Percentiles rank a stretch among this genome's conserved stretches.
Conservation (phyloP, 2,329 filamentous ascomycete genomes). For the Coniochaeta ligniaria region DNA sequence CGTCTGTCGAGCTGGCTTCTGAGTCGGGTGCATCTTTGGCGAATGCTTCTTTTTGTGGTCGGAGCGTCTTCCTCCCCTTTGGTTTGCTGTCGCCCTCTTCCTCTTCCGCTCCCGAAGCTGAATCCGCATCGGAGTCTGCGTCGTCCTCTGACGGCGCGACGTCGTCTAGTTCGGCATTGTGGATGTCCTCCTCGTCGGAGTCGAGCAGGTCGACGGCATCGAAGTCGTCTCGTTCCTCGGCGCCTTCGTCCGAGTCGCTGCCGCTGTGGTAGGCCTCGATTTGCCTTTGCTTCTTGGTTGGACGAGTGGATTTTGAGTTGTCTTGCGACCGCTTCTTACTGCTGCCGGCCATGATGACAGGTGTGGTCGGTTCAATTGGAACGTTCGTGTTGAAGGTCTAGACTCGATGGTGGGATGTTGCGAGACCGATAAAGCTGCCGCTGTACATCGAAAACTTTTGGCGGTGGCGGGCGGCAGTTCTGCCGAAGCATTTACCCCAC, state of each 20-base stretch:
- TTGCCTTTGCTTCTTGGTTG: conserved; percentile 41
- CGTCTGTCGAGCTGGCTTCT: conserved; percentile 27
- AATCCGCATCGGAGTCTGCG: conserved; percentile 21
- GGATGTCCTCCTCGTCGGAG: conserved; percentile 49
- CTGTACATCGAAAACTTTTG: conserved; percentile 1
- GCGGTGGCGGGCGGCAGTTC: not conserved
- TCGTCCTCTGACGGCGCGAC: conserved; percentile 22
- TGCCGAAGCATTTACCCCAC: not conserved
- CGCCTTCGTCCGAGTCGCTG: conserved; percentile 27
- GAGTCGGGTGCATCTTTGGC: conserved; percentile 22
- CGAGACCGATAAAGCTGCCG: not conserved
- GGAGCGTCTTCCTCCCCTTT: conserved; percentile 19
- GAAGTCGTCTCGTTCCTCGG: conserved; percentile 35
- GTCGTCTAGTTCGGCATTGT: conserved; percentile 45
- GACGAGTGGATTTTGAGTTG: conserved; percentile 24
- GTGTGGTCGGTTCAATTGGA: not conserved
- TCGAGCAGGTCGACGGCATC: conserved; percentile 46
- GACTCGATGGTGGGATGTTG: not conserved
- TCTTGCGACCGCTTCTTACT: conserved; percentile 24
- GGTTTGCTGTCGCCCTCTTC: conserved; percentile 8
- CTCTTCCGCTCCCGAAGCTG: conserved; percentile 27
- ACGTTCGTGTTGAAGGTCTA: not conserved
- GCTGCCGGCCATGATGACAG: not conserved
- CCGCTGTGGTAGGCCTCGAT: conserved; percentile 45
- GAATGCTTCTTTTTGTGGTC: conserved; percentile 15